phyloP scores from a whole-genome alignment of 1,284 basidiomycete genomes.

The Hymenochaete sp. region DNA sequence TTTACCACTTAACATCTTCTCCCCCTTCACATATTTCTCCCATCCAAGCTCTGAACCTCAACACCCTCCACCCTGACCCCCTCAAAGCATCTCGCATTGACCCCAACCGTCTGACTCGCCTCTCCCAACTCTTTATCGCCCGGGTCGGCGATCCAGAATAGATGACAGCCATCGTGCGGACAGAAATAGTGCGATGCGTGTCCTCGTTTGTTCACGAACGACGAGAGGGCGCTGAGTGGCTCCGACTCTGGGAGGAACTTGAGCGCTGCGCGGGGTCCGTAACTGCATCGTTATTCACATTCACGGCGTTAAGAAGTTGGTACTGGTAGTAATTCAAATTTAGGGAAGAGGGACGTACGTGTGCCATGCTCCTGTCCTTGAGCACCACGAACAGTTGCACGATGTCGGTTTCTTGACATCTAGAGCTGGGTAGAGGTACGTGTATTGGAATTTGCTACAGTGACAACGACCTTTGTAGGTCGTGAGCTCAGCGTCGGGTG shows the following conservation, averaged over 20 bases:
- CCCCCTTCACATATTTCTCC: too few relatives aligned
- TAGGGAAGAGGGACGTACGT: conserved; percentile 11
- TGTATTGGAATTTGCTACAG: conserved; percentile 17
- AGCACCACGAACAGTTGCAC: conserved; percentile 18
- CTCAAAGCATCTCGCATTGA: too few relatives aligned
- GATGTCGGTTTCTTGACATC: conserved; percentile 13
- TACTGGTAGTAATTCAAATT: neutral
- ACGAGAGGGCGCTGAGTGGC: conserved; percentile 1
- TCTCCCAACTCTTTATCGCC: too few relatives aligned
- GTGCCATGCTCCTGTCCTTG: conserved; percentile 7
- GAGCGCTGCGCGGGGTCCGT: neutral
- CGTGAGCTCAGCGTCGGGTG: conserved; percentile 7
- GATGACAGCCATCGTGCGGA: neutral
- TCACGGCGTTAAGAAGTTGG: neutral
- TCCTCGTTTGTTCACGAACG: conserved; percentile 1
- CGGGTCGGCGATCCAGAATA: conserved; percentile 6
- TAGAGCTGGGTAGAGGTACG: conserved; percentile 14
- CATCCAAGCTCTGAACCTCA: too few relatives aligned
- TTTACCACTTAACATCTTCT: too few relatives aligned
- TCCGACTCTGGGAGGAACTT: conserved; percentile 3
- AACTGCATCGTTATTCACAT: neutral
- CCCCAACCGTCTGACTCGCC: too few relatives aligned
- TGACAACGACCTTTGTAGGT: conserved; percentile 18
- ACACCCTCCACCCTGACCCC: too few relatives aligned
- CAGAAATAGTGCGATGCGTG: conserved; percentile 7